Conservation (phyloP, 2,329 filamentous ascomycete genomes). For the Xylariaceae sp. region DNA sequence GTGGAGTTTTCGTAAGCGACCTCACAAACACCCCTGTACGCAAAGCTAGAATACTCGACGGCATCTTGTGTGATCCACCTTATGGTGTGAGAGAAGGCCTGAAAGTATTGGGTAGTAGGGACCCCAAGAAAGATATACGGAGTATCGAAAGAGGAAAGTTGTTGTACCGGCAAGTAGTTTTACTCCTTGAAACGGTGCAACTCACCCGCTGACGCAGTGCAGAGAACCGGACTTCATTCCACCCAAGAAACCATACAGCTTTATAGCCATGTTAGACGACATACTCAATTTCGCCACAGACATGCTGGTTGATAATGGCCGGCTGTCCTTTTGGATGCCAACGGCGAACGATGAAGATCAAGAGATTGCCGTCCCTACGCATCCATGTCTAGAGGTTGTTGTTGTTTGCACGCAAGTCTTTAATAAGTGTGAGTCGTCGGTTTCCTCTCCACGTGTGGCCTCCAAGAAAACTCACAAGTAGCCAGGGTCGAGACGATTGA, state of each 20-base stretch:
- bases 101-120: conserved; percentile 81
- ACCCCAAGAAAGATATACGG: conserved; percentile 65
- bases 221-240: conserved; percentile 51
- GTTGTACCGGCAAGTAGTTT: conserved; percentile 67
- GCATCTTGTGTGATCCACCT: conserved; percentile 93
- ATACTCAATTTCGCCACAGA: conserved; percentile 82
- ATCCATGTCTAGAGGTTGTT: conserved; percentile 76
- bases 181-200: not conserved
- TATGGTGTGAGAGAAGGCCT: conserved; percentile 94
- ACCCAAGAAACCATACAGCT: conserved; percentile 91
- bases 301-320: conserved; percentile 78
- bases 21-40: conserved; percentile 84
- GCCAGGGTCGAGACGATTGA: conserved; percentile 82
- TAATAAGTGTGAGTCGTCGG: conserved; percentile 74
- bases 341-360: conserved; percentile 81
- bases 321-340: conserved; percentile 97
- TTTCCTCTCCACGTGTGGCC: not conserved
- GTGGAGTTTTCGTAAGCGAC: conserved; percentile 85
- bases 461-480: conserved; percentile 25
- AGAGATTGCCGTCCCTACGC: conserved; percentile 77
- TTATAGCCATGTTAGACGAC: conserved; percentile 87
- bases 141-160: conserved; percentile 73
- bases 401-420: conserved; percentile 85
- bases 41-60: conserved; percentile 67
- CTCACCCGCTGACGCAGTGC: conserved; percentile 13